phyloP scores from a whole-genome alignment of 164 flowering plant species.

The Kingdonia uniflora region DNA sequence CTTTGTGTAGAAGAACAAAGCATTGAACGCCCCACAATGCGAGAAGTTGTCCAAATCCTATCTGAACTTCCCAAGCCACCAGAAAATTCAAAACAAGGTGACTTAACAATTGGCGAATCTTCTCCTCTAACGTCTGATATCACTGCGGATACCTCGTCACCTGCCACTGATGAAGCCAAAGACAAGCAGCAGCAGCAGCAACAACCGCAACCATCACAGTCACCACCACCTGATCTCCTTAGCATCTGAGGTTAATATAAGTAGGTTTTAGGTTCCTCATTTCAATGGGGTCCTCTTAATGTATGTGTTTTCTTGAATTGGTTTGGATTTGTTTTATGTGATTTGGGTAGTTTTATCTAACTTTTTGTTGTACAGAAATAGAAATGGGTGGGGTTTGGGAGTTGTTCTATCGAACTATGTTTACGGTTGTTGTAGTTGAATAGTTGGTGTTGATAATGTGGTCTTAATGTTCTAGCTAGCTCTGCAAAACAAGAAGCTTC shows the following conservation, averaged over 20 bases:
- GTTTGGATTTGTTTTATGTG: conserved; percentile 16
- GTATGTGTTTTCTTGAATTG: conserved; percentile 13
- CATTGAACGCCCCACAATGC: conserved; percentile 91
- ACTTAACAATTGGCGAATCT: conserved; percentile 20
- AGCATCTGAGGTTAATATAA: conserved; percentile 40
- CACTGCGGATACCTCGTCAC: conserved; percentile 23
- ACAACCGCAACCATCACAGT: conserved; percentile 22
- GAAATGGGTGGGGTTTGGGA: conserved; percentile 12
- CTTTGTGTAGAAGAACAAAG: conserved; percentile 96
- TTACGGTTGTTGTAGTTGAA: conserved; percentile 1
- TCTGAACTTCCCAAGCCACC: conserved; percentile 66
- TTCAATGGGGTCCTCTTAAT: background rate
- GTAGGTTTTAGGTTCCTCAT: background rate
- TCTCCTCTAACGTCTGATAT: conserved; percentile 20
- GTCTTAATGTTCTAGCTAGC: conserved; percentile 1
- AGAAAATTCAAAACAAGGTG: conserved; percentile 27
- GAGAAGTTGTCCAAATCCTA: conserved; percentile 93
- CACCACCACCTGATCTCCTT: conserved; percentile 81
- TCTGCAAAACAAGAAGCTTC: conserved; percentile 7
- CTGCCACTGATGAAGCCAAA: conserved; percentile 21
- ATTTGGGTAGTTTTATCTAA: conserved; percentile 6
- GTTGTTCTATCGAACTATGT: conserved; percentile 2
- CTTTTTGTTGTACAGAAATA: conserved; percentile 13
- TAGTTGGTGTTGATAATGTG: conserved; percentile 1
- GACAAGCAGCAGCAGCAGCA: conserved; percentile 29